A percentile compares a stretch with the other conserved stretches of the same genome.
Evolutionary conservation across 768 basidiomycete genomes (phyloP).

Genomic region (Leucosporidium creatinivorum): DNA sequence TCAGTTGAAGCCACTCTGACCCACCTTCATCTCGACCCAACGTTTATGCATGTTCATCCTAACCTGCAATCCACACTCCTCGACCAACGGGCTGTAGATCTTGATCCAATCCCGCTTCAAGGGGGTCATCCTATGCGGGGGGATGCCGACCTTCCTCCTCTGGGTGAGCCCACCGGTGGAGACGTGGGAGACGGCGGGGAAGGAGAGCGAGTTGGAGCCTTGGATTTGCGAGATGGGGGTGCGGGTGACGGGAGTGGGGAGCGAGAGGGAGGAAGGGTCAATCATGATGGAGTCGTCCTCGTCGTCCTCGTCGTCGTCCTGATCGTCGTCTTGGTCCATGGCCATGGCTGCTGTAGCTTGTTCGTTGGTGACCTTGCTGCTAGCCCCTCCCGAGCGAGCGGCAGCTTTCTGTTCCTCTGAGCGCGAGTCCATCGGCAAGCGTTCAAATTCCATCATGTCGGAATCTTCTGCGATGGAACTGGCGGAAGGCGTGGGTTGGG

Average conservation of each 20-base stretch:
- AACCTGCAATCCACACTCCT: slow-evolving; percentile 88
- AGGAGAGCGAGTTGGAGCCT: slow-evolving; percentile 55
- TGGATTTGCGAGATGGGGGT: slow-evolving; percentile 31
- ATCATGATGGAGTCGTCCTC: slow-evolving; percentile 38
- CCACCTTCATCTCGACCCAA: slow-evolving; percentile 85
- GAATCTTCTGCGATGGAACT: background rate
- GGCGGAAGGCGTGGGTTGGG: slow-evolving; percentile 21
- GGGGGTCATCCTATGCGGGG: slow-evolving; percentile 95
- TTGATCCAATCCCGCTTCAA: slow-evolving; percentile 93
- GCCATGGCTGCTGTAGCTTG: background rate
- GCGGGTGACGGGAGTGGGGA: slow-evolving; percentile 45
- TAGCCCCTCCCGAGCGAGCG: background rate
- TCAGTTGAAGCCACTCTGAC: slow-evolving; percentile 37
- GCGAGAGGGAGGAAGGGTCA: slow-evolving; percentile 32
- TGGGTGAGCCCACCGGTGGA: slow-evolving; percentile 48
- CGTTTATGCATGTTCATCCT: slow-evolving; percentile 89
- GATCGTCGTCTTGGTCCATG: slow-evolving; percentile 15
- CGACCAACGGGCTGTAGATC: slow-evolving; percentile 89
- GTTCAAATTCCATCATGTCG: slow-evolving; percentile 23
- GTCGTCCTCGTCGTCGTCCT: slow-evolving; percentile 33
- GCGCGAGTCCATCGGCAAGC: slow-evolving; percentile 23
- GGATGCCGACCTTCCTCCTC: slow-evolving; percentile 79
- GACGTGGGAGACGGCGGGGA: slow-evolving; percentile 26
- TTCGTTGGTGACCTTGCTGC: background rate
- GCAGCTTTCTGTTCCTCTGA: slow-evolving; percentile 4